Conservation (phyloP, 768 basidiomycete species). For the Hemileccinum impolitum region DNA sequence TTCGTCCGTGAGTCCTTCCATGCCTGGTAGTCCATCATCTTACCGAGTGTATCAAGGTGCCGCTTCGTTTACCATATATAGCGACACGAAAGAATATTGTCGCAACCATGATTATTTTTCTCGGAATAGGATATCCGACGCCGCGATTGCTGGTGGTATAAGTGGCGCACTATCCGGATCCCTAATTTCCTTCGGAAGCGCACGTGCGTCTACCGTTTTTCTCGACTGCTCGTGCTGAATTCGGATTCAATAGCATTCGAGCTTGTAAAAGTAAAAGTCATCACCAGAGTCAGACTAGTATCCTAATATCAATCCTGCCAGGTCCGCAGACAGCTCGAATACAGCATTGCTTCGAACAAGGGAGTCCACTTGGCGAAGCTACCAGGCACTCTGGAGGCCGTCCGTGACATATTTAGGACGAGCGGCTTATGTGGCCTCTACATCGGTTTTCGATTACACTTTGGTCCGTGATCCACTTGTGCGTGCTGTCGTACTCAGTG, state of each 20-base stretch:
- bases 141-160: constrained; percentile 72
- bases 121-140: constrained; percentile 60
- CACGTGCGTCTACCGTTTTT: constrained; percentile 56
- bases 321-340: constrained; percentile 91
- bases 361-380: constrained; percentile 69
- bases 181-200: constrained; percentile 83
- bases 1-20: constrained; percentile 76
- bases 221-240: constrained; percentile 19
- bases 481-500: background rate
- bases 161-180: constrained; percentile 89
- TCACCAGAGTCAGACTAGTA: background rate
- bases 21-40: background rate
- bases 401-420: constrained; percentile 69
- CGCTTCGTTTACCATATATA: constrained; percentile 89
- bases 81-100: constrained; percentile 74
- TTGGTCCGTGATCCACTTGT: constrained; percentile 46
- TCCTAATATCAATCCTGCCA: constrained; percentile 31
- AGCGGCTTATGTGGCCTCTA: constrained; percentile 69
- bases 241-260: constrained; percentile 64
- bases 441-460: constrained; percentile 85
- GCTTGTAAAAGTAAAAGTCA: constrained; percentile 76
- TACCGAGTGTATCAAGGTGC: constrained; percentile 52
- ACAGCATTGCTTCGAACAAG: constrained; percentile 80
- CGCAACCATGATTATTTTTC: constrained; percentile 55
- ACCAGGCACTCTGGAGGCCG: constrained; percentile 74